Evolutionary conservation across 2,329 filamentous ascomycete genomes (phyloP).

Genomic region (Cercospora beticola): DNA sequence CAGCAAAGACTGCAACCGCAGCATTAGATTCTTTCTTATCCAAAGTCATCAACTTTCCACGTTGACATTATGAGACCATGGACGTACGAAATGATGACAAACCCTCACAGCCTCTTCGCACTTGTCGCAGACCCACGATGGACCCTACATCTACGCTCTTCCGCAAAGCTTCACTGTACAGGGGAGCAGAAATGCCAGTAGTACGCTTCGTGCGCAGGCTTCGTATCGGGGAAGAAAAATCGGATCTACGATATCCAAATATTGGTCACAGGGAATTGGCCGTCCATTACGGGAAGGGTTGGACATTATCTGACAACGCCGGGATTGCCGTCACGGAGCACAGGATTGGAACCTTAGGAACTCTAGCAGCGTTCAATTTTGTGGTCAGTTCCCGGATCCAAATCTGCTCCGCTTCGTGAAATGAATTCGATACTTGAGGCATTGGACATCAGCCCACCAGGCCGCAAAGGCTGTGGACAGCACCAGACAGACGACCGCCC

Average conservation of each 20-base stretch:
- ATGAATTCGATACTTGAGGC: neutral
- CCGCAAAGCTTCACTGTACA: neutral
- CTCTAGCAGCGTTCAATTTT: neutral
- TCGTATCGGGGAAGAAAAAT: neutral
- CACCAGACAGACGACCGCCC: neutral
- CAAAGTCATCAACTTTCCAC: neutral
- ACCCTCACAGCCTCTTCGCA: neutral
- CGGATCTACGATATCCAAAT: neutral
- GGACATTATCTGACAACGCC: neutral
- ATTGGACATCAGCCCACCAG: neutral
- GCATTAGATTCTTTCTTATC: neutral
- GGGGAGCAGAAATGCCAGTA: neutral
- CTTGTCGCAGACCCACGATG: neutral
- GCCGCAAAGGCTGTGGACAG: neutral
- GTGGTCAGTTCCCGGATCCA: neutral
- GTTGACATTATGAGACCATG: neutral
- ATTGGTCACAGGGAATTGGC: neutral
- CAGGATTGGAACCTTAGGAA: neutral
- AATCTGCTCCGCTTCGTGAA: neutral
- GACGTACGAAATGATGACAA: neutral
- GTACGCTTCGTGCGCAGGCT: neutral
- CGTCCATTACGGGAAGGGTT: neutral
- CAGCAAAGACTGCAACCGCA: neutral
- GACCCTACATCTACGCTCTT: neutral
- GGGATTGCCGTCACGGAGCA: neutral